These are phyloP conservation scores for Echinochloa phyllopogon DNA, from an alignment of 176 grass and related monocot genomes.

Conservation along the genomic window DNA sequence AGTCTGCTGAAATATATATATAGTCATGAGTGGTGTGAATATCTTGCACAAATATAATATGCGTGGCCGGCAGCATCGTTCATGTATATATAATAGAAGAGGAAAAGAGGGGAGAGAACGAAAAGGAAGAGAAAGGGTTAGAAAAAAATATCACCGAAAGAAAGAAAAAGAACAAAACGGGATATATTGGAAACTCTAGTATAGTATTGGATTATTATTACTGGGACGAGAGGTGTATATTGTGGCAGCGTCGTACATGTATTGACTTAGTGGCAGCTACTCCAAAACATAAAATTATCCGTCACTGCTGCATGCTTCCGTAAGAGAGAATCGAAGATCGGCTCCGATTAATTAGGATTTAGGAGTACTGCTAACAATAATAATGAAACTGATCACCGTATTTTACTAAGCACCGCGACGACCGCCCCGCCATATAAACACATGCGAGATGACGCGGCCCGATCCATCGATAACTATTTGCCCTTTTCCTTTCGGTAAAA, in stretches of 20 bases:
- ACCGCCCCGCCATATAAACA: slow-evolving; percentile 8
- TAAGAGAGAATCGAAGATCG: not conserved
- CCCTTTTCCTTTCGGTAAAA: not conserved
- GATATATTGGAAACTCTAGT: too few relatives aligned
- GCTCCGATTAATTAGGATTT: not conserved
- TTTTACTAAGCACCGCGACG: not conserved
- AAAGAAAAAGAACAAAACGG: too few relatives aligned
- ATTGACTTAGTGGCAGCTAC: not conserved
- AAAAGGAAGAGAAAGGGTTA: too few relatives aligned
- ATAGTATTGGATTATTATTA: too few relatives aligned
- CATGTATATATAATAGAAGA: too few relatives aligned
- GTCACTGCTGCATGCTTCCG: not conserved
- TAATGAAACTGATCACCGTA: not conserved
- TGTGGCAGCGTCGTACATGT: too few relatives aligned
- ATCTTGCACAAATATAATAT: too few relatives aligned
- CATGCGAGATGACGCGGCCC: not conserved
- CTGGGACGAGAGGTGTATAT: too few relatives aligned
- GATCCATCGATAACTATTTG: not conserved
- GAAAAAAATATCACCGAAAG: too few relatives aligned
- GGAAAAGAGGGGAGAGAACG: too few relatives aligned
- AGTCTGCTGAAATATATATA: not conserved
- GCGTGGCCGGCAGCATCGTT: too few relatives aligned
- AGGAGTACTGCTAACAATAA: not conserved
- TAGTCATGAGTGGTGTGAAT: too few relatives aligned
- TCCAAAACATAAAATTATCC: not conserved